These are phyloP conservation scores for Austroboletus novae-zelandiae DNA, from an alignment of 1,284 basidiomycete genomes.

Conservation along the genomic window DNA sequence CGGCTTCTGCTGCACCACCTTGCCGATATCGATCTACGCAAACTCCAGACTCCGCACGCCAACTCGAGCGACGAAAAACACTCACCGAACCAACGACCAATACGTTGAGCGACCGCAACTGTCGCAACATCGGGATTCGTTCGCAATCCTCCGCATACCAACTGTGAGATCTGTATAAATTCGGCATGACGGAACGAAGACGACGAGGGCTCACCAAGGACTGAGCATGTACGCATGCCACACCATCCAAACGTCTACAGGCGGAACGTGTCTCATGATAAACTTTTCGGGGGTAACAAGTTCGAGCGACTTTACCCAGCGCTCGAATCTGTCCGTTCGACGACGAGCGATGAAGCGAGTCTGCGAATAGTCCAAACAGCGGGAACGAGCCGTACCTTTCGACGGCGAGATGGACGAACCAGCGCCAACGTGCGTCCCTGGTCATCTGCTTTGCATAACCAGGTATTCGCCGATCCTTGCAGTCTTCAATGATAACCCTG, in stretches of 20 bases:
- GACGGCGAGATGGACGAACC: slow-evolving; percentile 31
- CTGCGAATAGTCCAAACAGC: not conserved
- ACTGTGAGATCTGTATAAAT: slow-evolving; percentile 18
- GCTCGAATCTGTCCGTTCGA: slow-evolving; percentile 32
- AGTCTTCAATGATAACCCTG: slow-evolving; percentile 23
- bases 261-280: slow-evolving; percentile 33
- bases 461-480: slow-evolving; percentile 27
- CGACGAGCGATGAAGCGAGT: not conserved
- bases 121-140: slow-evolving; percentile 27
- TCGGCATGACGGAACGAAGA: not conserved
- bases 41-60: not conserved
- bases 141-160: slow-evolving; percentile 41
- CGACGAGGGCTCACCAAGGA: slow-evolving; percentile 29
- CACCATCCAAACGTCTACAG: slow-evolving; percentile 46
- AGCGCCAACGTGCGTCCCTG: slow-evolving; percentile 27
- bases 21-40: slow-evolving; percentile 25
- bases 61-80: not conserved
- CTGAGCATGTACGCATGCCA: slow-evolving; percentile 47
- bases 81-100: slow-evolving; percentile 21
- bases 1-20: slow-evolving; percentile 19
- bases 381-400: slow-evolving; percentile 21
- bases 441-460: slow-evolving; percentile 24
- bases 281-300: slow-evolving; percentile 28
- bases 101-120: slow-evolving; percentile 23
- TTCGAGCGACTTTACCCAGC: slow-evolving; percentile 30